Evolutionary conservation across 352 stramenopile species (phyloP).

Genomic region (Saprolegnia diclina): DNA sequence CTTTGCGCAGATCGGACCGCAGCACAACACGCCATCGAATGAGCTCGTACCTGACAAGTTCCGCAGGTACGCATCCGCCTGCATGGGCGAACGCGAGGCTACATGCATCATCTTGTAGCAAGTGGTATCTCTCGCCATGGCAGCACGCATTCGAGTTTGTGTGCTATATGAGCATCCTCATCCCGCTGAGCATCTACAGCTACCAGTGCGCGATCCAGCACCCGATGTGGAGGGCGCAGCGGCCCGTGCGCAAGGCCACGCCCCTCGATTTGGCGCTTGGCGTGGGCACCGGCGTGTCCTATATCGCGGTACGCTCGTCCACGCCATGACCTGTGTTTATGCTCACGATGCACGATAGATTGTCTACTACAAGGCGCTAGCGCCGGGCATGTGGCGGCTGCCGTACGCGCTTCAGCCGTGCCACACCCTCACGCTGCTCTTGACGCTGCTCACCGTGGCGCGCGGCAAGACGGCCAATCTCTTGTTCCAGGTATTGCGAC

Average conservation of each 20-base stretch:
- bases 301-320: background rate
- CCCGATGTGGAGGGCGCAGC: constrained; percentile 20
- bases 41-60: constrained; percentile 12
- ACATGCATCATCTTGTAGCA: background rate
- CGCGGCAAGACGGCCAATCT: constrained; percentile 17
- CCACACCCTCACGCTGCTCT: constrained; percentile 6
- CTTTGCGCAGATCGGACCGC: constrained; percentile 14
- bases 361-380: constrained; percentile 24
- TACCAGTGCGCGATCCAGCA: constrained; percentile 15
- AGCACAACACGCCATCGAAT: constrained; percentile 14
- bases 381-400: constrained; percentile 9
- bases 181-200: constrained; percentile 14
- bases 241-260: constrained; percentile 4
- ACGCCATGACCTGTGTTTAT: background rate
- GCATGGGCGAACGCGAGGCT: background rate
- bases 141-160: constrained; percentile 25
- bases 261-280: constrained; percentile 5
- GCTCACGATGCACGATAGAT: constrained; percentile 1
- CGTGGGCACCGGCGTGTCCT: constrained; percentile 8
- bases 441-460: constrained; percentile 11
- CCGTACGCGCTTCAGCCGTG: constrained; percentile 24
- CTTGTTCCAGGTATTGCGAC: constrained; percentile 12
- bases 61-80: background rate
- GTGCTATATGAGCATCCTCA: constrained; percentile 13
- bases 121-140: constrained; percentile 23